A percentile compares a stretch with the other conserved stretches of the same genome.
Conservation (phyloP, 225 moss, liverwort and hornwort species). For the Ulota crispa region DNA sequence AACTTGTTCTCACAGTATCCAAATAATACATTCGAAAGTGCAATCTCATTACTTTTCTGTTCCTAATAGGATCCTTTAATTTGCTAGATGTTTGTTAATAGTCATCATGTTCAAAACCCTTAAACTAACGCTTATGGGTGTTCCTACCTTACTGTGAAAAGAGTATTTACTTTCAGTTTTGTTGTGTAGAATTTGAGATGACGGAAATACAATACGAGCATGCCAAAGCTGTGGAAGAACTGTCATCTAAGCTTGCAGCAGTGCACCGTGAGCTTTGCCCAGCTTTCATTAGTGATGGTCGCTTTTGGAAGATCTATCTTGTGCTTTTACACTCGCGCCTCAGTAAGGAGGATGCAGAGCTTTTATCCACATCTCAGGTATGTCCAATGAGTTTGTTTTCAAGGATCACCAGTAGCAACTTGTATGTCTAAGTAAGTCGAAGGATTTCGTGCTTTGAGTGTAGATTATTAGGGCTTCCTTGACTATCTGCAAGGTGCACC, state of each 20-base stretch:
- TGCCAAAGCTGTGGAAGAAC: slow-evolving; percentile 60
- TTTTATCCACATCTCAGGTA: slow-evolving; percentile 79
- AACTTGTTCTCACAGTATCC: too few species aligned
- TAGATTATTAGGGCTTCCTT: slow-evolving; percentile 10
- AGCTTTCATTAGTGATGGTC: slow-evolving; percentile 62
- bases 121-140: too few species aligned
- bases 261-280: slow-evolving; percentile 88
- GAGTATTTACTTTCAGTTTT: not conserved
- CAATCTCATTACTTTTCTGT: too few species aligned
- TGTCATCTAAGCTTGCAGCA: slow-evolving; percentile 69
- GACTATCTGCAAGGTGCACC: not conserved
- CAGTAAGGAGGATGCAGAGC: slow-evolving; percentile 68
- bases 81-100: too few species aligned
- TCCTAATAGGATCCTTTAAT: too few species aligned
- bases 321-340: slow-evolving; percentile 88
- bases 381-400: slow-evolving; percentile 2
- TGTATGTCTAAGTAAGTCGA: not conserved
- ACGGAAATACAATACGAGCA: slow-evolving; percentile 70
- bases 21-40: too few species aligned
- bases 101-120: too few species aligned
- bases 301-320: slow-evolving; percentile 95
- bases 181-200: slow-evolving; percentile 66
- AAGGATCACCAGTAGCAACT: not conserved
- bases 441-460: not conserved
- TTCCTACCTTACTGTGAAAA: not conserved